Evolutionary conservation across 2,329 filamentous ascomycete species (phyloP), one percentile per base, ranked within the genome.

Genomic region (Albophoma yamanashiensis): DNA sequence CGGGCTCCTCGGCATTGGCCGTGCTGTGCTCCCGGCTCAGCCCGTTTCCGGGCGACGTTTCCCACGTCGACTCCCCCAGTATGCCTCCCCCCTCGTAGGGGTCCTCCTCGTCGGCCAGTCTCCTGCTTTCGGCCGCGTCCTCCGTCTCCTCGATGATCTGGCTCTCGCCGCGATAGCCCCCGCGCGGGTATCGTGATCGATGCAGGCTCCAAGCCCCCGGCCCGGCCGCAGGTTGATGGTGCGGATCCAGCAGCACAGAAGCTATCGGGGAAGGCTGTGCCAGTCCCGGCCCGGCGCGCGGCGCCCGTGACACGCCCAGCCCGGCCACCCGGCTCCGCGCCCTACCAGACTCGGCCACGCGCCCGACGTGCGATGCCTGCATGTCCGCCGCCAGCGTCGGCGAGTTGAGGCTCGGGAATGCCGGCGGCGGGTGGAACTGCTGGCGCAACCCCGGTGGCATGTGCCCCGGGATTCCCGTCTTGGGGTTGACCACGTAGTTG

Each of bases 401-500:
- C 40, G 83, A 89, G 69, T 84, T 86, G 11, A 91, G 77, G 3
- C 85, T 87, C 1, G 91, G 88, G 68, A 93, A 90, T 0, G 83
- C 77, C 6, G 90, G 89, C 1, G 90, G 89, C 31, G 88, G 89
- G 62, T 92, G 84, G 70, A 93, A 92, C 50, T 82, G 80, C 27
- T 68, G 65, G 9, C 71, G 81, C 58, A 74, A 73, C 2, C 80
- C 80, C 3, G 81, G 82, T 17, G 82, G 82, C 42, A 86, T 74
- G 59, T 84, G 80, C 25, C 84, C 83, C 8, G 83, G 82, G 25
- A 87, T 81, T 1, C 85, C 86, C 8, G 83, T 85, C 71, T 86
- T 87, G 4, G 87, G 85, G 67, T 91, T 90, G 56, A 87, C 84
- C 17, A 88, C 85, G 68, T 99, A 99, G 66, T 96, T 92, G 69